phyloP scores from a whole-genome alignment of 345 rosid species.

The Raphanus raphanistrum region DNA sequence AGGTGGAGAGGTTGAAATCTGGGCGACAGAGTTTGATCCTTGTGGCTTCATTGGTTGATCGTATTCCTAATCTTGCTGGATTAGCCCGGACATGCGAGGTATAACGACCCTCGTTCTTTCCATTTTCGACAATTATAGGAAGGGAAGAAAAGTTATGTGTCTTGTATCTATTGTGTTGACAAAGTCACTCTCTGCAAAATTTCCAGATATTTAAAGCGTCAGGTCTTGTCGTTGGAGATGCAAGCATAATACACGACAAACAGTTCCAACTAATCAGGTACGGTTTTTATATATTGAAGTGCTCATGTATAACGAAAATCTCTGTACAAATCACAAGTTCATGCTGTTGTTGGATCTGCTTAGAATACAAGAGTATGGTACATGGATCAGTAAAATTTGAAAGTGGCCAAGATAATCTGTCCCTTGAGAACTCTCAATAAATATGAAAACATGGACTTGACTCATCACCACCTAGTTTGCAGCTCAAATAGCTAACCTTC shows the following conservation, averaged over 20 bases:
- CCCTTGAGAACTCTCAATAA: not conserved
- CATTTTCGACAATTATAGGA: not conserved
- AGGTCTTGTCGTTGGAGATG: slow-evolving; percentile 73
- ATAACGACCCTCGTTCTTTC: not conserved
- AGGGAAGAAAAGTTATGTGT: not conserved
- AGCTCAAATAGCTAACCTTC: not conserved
- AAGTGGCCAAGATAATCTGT: not conserved
- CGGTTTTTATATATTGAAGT: not conserved
- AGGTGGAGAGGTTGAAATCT: slow-evolving; percentile 59
- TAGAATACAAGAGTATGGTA: slow-evolving; percentile 6
- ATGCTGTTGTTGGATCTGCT: slow-evolving; percentile 2
- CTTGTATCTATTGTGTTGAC: not conserved
- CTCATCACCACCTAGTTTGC: not conserved
- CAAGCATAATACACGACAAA: slow-evolving; percentile 67
- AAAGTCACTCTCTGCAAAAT: slow-evolving; percentile 1
- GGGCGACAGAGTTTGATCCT: slow-evolving; percentile 75
- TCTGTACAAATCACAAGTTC: slow-evolving; percentile 3
- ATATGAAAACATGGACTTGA: not conserved
- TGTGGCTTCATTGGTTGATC: slow-evolving; percentile 88
- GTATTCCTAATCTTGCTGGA: slow-evolving; percentile 96
- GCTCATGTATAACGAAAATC: not conserved
- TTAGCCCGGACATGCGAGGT: slow-evolving; percentile 97
- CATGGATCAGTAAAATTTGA: not conserved
- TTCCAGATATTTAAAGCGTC: slow-evolving; percentile 81
- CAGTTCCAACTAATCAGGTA: slow-evolving; percentile 96